Evolutionary conservation across 352 stramenopile species (phyloP), one percentile per base, ranked within the genome.

Genomic region (Phytophthora ohioensis): DNA sequence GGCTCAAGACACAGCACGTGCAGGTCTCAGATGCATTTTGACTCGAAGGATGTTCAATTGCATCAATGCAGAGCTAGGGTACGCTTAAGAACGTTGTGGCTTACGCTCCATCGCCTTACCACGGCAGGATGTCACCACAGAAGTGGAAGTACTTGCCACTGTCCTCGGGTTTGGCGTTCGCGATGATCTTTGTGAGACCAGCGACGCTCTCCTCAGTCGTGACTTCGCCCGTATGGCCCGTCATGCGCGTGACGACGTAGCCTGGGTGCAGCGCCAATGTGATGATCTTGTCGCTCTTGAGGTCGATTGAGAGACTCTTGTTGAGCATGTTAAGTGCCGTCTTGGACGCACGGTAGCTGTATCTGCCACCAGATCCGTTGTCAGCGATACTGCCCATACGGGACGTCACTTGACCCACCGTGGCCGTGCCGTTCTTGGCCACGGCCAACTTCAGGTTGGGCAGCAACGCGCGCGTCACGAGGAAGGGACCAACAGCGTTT

Each of bases 301-400:
- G 70, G 43, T 91, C 81, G 17, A 81, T 43, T 15, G 75, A 57
- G 3, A 92, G 67, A 15, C 67, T 78, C 71, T 70, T 82, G 58
- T 74, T 90, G 42, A 91, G 58, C 69, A 85, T 90, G 69, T 96
- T 96, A 55, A 92, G 73, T 30, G 84, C 88, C 39, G 80, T 49
- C 69, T 94, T 93, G 49, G 80, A 89, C 42, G 88, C 80, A 47
- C 85, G 80, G 78, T 95, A 93, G 55, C 79, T 83, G 62, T 92
- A 92, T 34, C 52, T 54, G 13, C 63, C 67, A 9, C 67, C 72
- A 3, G 72, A 74, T 11, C 32, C 49, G 51, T 79, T 79, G 47
- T 79, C 62, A 3, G 58, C 65, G 41, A 92, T 84, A 46, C 82
- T 87, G 39, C 84, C 86, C 49, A 88, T 62, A 5, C 58, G 53